Conservation (phyloP, 345 rosid species). For the Durio zibethinus region DNA sequence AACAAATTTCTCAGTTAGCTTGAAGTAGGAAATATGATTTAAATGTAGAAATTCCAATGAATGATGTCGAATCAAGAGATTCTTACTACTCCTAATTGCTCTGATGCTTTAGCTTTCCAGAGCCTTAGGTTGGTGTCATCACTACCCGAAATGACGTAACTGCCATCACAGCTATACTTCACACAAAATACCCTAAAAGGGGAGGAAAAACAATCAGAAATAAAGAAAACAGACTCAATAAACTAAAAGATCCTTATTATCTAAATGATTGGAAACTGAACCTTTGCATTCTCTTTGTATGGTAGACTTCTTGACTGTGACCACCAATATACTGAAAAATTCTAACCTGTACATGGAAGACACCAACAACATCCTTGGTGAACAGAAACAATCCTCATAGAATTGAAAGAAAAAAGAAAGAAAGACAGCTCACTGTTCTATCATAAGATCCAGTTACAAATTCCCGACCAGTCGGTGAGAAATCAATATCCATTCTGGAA, state of each 20-base stretch:
- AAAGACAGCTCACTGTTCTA: constrained; percentile 61
- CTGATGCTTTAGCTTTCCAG: constrained; percentile 99
- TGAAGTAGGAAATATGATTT: not conserved
- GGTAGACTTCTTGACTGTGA: constrained; percentile 88
- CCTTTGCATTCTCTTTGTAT: constrained; percentile 99
- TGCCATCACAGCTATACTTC: constrained; percentile 91
- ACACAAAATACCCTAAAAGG: constrained; percentile 77
- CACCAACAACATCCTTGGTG: not conserved
- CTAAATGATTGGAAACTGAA: constrained; percentile 16
- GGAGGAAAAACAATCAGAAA: constrained; percentile 12
- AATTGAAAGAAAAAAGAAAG: not conserved
- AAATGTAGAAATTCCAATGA: not conserved
- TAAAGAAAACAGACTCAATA: constrained; percentile 6
- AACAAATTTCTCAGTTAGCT: not conserved
- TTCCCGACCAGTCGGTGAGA: constrained; percentile 96
- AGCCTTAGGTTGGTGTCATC: constrained; percentile 93
- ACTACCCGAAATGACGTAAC: constrained; percentile 88
- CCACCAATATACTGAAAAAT: constrained; percentile 92
- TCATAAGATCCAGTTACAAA: constrained; percentile 98
- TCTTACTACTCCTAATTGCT: constrained; percentile 95
- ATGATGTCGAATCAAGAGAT: constrained; percentile 15
- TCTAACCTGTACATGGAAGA: constrained; percentile 48
- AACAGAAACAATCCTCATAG: not conserved
- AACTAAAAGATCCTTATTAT: not conserved
- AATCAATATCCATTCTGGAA: constrained; percentile 94